Evolutionary conservation across 2,329 filamentous ascomycete genomes (phyloP), one percentile per base, ranked within the genome.

Genomic region (Xylariaceae sp.): DNA sequence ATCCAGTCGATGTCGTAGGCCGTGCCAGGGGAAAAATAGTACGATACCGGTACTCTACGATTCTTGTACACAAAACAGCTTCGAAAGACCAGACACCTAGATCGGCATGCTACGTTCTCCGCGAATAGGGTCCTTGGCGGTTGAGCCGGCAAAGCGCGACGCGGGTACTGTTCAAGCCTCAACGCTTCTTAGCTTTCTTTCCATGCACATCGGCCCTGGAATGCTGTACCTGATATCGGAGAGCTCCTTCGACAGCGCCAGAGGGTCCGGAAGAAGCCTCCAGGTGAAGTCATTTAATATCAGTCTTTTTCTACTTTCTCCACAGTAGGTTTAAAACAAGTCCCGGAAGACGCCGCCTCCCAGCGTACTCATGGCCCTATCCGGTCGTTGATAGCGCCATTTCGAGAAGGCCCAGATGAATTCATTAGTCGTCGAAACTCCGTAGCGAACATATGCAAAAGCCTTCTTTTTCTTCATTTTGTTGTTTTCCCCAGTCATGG

Each of bases 321-420:
- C 57, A 60, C 55, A 64, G 53, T 53, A 53, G 53, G 47, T 51
- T 46, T 41, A 23, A 14, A 29, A 47, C 28, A 31, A 26, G 26
- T 16, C 19, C 58, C 62, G 62, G 62, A 65, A 60, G 54, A 65
- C 62, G 62, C 62, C 62, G 62, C 58, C 50, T 65, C 62, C 62
- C 62, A 49, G 53, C 36, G 12, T 21, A n/a, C 14, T 37, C 47
- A 19, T 53, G 55, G 43, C 47, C 44, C 51, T 54, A 26, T 50
- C 46, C 44, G 54, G 52, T 29, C 47, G 40, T 26, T 33, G 41
- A 52, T 60, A 60, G 53, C 48, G 43, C 57, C 49, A 52, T 53
- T 39, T 29, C 39, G 16, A 39, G 28, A 33, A 19, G 47, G 17
- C 37, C 24, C 11, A 9, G n/a, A 19, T n/a, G 33, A 49, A 57